These are phyloP conservation scores for Apiotrichum montevideense DNA, from an alignment of 1,284 basidiomycete species.

Conservation along the genomic window DNA sequence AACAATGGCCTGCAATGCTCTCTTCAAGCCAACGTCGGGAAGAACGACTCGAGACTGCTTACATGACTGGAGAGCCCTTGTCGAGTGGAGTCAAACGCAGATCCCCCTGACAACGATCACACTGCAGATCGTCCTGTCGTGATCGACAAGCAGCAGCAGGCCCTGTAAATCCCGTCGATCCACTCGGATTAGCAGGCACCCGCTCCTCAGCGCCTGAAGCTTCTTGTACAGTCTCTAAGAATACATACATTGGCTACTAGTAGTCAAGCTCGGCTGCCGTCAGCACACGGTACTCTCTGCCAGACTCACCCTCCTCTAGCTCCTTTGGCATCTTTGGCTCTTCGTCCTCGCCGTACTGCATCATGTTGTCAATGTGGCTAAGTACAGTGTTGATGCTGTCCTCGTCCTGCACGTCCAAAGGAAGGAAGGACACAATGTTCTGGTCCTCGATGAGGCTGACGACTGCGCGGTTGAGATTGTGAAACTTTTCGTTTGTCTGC, in stretches of 20 bases:
- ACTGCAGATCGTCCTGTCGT: too few species aligned
- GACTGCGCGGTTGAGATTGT: slow-evolving; percentile 87
- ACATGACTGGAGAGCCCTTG: too few species aligned
- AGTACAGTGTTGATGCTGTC: slow-evolving; percentile 86
- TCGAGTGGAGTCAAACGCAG: too few species aligned
- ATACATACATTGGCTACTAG: slow-evolving; percentile 13
- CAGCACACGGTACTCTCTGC: not conserved
- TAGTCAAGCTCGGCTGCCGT: slow-evolving; percentile 16
- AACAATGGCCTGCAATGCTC: too few species aligned
- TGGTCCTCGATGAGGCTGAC: slow-evolving; percentile 89
- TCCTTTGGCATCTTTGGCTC: slow-evolving; percentile 80
- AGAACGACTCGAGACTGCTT: too few species aligned
- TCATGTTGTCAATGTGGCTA: slow-evolving; percentile 93
- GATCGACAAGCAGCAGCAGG: too few species aligned
- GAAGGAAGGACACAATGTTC: slow-evolving; percentile 93
- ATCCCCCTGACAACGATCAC: too few species aligned
- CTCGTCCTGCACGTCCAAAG: slow-evolving; percentile 82
- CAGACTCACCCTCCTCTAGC: slow-evolving; percentile 71
- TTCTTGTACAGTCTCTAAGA: not conserved
- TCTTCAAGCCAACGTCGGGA: too few species aligned
- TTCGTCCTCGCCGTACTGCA: slow-evolving; percentile 94
- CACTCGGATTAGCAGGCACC: too few species aligned
- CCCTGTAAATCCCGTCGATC: too few species aligned
- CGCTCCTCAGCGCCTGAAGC: too few species aligned
- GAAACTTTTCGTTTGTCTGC: slow-evolving; percentile 75